A percentile compares a stretch with the other conserved stretches of the same genome.
Conservation (phyloP, 164 flowering plant genomes). For the Nelumbo lutea region DNA sequence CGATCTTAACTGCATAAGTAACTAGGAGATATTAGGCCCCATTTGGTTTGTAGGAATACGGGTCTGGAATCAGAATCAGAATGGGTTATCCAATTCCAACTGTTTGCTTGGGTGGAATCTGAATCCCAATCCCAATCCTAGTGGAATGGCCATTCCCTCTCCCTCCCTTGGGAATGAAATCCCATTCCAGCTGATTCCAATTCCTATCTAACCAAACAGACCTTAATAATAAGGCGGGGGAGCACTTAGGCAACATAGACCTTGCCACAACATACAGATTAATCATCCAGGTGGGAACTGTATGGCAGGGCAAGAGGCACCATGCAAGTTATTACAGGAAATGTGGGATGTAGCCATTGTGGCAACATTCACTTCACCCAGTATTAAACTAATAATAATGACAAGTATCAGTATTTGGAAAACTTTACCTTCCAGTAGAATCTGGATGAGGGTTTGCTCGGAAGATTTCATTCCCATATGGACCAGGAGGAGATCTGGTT, state of each 20-base stretch:
- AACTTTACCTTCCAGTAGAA: conserved; percentile 26
- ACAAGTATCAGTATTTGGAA: neutral
- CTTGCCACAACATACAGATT: neutral
- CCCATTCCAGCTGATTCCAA: too few relatives aligned
- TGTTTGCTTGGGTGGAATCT: neutral
- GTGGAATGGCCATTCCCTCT: too few relatives aligned
- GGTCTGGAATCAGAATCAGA: too few relatives aligned
- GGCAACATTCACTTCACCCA: neutral
- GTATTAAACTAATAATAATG: too few relatives aligned
- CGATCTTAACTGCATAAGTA: neutral
- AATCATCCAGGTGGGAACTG: neutral
- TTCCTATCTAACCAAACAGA: too few relatives aligned
- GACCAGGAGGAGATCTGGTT: conserved; percentile 28
- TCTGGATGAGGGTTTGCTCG: conserved; percentile 11
- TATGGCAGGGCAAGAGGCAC: neutral
- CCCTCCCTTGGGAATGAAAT: too few relatives aligned
- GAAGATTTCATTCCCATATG: conserved; percentile 11
- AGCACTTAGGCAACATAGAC: neutral
- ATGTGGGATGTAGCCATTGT: neutral
- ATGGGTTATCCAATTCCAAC: neutral
- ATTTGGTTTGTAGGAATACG: neutral
- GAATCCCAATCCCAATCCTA: too few relatives aligned
- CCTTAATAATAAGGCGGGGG: neutral
- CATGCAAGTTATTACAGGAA: too few relatives aligned
- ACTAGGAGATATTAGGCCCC: neutral